Conservation (phyloP, 164 flowering plant species). For the Magnolia changhungtana region DNA sequence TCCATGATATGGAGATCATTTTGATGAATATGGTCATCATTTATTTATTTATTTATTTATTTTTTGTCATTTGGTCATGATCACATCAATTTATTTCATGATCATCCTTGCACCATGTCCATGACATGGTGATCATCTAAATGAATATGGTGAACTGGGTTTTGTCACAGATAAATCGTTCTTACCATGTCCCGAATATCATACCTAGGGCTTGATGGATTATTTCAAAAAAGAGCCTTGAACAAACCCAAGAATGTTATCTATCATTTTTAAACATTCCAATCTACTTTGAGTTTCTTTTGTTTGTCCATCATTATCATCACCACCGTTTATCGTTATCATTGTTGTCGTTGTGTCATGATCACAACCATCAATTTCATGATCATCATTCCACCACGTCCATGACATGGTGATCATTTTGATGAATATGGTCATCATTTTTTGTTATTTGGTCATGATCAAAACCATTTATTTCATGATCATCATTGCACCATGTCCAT, state of each 20-base stretch:
- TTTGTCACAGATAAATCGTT: conserved; percentile 67
- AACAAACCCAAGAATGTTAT: neutral
- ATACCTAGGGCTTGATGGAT: too few species aligned
- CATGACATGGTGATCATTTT: neutral
- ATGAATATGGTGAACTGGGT: neutral
- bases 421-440: neutral
- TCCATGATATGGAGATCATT: neutral
- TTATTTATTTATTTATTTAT: too few species aligned
- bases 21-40: neutral
- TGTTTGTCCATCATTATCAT: too few species aligned
- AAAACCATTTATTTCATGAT: neutral
- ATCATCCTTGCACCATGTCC: neutral
- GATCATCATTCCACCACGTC: neutral
- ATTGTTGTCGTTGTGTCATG: too few species aligned
- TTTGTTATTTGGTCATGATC: neutral
- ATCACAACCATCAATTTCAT: neutral
- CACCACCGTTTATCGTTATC: too few species aligned
- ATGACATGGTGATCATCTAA: neutral
- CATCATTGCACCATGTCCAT: neutral
- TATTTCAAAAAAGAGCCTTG: neutral
- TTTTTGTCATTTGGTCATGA: neutral
- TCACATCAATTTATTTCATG: neutral
- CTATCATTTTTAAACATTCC: neutral
- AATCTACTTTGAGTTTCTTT: neutral
- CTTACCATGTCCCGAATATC: conserved; percentile 33